phyloP scores from a whole-genome alignment of 2,329 filamentous ascomycete species.

The Escovopsis weberi region DNA sequence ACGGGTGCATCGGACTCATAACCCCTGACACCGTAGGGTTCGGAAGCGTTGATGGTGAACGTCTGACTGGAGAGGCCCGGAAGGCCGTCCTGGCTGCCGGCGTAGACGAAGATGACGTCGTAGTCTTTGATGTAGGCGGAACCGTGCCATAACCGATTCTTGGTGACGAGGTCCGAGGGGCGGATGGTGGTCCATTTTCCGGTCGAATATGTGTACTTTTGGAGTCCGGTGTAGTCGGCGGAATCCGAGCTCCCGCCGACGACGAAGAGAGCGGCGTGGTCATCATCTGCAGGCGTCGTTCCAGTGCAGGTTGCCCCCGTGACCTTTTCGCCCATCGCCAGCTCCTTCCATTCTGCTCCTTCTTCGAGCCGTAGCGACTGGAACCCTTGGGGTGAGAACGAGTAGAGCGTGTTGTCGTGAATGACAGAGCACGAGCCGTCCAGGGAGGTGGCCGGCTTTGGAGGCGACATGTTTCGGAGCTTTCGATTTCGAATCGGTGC shows the following conservation, averaged over 20 bases:
- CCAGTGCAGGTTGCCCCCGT: constrained; percentile 66
- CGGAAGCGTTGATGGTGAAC: constrained; percentile 53
- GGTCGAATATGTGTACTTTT: constrained; percentile 45
- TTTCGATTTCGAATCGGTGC: neutral
- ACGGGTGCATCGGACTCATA: constrained; percentile 49
- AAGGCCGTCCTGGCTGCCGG: constrained; percentile 51
- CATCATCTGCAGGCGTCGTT: constrained; percentile 43
- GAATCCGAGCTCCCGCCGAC: constrained; percentile 54
- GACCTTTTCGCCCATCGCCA: constrained; percentile 54
- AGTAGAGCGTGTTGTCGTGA: constrained; percentile 69
- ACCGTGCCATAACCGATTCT: constrained; percentile 60
- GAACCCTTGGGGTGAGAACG: constrained; percentile 62
- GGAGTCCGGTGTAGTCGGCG: constrained; percentile 55
- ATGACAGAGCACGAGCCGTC: constrained; percentile 71
- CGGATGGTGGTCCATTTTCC: constrained; percentile 36
- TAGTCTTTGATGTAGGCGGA: constrained; percentile 58
- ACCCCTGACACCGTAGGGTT: constrained; percentile 49
- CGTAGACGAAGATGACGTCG: constrained; percentile 66
- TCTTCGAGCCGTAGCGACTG: constrained; percentile 54
- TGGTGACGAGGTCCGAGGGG: constrained; percentile 35
- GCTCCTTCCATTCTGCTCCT: constrained; percentile 56
- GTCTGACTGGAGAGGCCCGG: constrained; percentile 52
- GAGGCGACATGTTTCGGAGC: constrained; percentile 47
- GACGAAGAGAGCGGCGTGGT: constrained; percentile 56
- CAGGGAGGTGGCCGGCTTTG: constrained; percentile 54